Percentiles rank a stretch among this genome's conserved stretches.
Evolutionary conservation across 306 rosid species (phyloP).

Genomic region (Medicago lupulina): DNA sequence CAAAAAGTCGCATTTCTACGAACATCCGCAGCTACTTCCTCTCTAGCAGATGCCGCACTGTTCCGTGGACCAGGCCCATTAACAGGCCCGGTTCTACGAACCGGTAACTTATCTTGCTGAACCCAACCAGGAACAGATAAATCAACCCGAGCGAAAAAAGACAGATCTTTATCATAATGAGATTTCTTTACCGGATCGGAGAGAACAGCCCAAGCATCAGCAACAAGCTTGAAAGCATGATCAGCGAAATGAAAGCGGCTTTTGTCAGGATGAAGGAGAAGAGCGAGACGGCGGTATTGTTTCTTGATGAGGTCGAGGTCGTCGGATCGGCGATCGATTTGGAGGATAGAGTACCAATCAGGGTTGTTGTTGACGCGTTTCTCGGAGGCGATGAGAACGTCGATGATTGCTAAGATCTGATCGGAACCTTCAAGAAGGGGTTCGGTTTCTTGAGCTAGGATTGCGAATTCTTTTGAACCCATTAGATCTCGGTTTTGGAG

Average conservation of each 20-base stretch:
- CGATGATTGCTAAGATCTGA: slow-evolving; percentile 87
- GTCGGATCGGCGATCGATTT: slow-evolving; percentile 66
- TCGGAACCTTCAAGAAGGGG: slow-evolving; percentile 93
- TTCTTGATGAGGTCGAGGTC: slow-evolving; percentile 72
- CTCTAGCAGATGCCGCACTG: slow-evolving; percentile 10
- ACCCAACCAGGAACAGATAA: slow-evolving; percentile 52
- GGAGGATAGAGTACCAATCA: slow-evolving; percentile 91
- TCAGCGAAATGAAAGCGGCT: slow-evolving; percentile 67
- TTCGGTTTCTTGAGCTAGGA: slow-evolving; percentile 85
- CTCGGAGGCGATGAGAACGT: slow-evolving; percentile 79
- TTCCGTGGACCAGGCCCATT: background rate
- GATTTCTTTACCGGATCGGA: slow-evolving; percentile 69
- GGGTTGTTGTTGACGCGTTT: slow-evolving; percentile 75
- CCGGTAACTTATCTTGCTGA: slow-evolving; percentile 65
- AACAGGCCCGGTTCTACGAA: slow-evolving; percentile 43
- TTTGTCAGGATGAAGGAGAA: slow-evolving; percentile 93
- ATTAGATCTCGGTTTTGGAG: slow-evolving; percentile 74
- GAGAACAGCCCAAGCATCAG: slow-evolving; percentile 84
- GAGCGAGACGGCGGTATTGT: slow-evolving; percentile 84
- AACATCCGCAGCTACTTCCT: slow-evolving; percentile 39
- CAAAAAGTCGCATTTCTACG: slow-evolving; percentile 66
- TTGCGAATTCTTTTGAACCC: slow-evolving; percentile 80
- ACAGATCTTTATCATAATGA: slow-evolving; percentile 65
- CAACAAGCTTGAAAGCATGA: slow-evolving; percentile 84
- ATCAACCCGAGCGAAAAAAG: slow-evolving; percentile 58